Conservation (phyloP, 495 filamentous ascomycete species). For the Staphylotrichum tortipilum region DNA sequence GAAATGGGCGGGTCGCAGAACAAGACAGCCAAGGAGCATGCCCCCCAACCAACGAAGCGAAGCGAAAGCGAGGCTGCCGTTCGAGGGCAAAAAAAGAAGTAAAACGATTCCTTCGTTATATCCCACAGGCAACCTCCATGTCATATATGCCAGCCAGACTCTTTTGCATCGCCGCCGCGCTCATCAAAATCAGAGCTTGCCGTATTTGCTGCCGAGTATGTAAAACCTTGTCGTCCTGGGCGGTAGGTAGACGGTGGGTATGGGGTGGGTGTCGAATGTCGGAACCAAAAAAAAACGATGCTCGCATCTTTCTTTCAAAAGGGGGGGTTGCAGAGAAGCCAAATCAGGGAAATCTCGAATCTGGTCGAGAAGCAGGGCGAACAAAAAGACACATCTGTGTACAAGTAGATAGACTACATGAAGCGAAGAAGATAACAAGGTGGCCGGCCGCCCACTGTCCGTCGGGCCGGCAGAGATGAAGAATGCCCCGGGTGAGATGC, state of each 20-base stretch:
- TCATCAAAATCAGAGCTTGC: too few species aligned
- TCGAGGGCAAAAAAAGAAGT: too few species aligned
- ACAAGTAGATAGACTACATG: slow-evolving; percentile 25
- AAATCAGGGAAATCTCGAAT: neutral
- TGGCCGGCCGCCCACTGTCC: slow-evolving; percentile 10
- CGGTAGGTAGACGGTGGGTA: too few species aligned
- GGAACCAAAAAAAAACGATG: neutral
- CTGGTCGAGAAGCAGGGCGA: slow-evolving; percentile 1
- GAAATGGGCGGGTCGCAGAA: too few species aligned
- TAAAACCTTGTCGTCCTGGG: neutral
- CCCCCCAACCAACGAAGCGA: slow-evolving; percentile 4
- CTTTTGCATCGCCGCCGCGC: too few species aligned
- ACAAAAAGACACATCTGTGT: slow-evolving; percentile 12
- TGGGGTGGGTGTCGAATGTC: too few species aligned
- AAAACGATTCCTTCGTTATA: neutral
- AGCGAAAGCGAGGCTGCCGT: slow-evolving; percentile 3
- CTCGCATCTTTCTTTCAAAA: too few species aligned
- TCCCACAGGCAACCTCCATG: neutral
- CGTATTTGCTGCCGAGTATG: neutral
- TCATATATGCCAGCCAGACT: too few species aligned
- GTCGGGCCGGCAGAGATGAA: slow-evolving; percentile 1
- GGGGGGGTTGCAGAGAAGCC: neutral
- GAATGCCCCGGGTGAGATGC: neutral
- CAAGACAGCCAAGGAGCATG: neutral
- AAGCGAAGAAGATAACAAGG: slow-evolving; percentile 22